Percentiles rank a stretch among this genome's conserved stretches.
Evolutionary conservation across 768 basidiomycete species (phyloP).

Genomic region (Kwoniella sp.): DNA sequence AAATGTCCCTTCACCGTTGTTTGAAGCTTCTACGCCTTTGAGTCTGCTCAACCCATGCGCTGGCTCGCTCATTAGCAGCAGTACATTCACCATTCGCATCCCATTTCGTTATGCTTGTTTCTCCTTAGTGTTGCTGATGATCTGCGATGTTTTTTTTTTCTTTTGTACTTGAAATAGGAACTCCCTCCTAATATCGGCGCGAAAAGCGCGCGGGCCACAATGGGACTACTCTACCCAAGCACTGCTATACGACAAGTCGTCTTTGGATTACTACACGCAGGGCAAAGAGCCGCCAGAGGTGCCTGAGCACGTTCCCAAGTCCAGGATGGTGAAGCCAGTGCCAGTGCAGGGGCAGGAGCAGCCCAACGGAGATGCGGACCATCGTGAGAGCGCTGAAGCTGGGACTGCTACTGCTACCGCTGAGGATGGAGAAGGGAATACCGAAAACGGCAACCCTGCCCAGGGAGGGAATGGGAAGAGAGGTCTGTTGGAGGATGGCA

Average conservation of each 20-base stretch:
- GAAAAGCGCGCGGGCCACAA: constrained; percentile 52
- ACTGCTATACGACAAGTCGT: constrained; percentile 37
- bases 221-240: constrained; percentile 55
- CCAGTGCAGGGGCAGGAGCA: not conserved
- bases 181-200: constrained; percentile 50
- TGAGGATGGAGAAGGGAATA: not conserved
- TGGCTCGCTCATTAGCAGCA: no score
- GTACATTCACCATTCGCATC: constrained; percentile 7
- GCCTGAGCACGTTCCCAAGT: not conserved
- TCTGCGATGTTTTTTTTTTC: not conserved
- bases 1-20: no score
- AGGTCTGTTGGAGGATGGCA: not conserved
- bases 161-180: constrained; percentile 39
- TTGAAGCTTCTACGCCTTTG: no score
- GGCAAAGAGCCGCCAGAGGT: constrained; percentile 13
- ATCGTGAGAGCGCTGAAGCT: not conserved
- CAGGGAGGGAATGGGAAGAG: not conserved
- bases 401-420: no score
- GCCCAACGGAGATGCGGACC: not conserved
- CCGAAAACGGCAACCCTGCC: not conserved
- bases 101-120: not conserved
- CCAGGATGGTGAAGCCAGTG: not conserved
- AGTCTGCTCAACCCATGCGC: no score
- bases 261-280: constrained; percentile 42
- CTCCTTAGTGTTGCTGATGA: not conserved